phyloP scores from a whole-genome alignment of 2,329 filamentous ascomycete genomes.

The Emmonsia crescens region DNA sequence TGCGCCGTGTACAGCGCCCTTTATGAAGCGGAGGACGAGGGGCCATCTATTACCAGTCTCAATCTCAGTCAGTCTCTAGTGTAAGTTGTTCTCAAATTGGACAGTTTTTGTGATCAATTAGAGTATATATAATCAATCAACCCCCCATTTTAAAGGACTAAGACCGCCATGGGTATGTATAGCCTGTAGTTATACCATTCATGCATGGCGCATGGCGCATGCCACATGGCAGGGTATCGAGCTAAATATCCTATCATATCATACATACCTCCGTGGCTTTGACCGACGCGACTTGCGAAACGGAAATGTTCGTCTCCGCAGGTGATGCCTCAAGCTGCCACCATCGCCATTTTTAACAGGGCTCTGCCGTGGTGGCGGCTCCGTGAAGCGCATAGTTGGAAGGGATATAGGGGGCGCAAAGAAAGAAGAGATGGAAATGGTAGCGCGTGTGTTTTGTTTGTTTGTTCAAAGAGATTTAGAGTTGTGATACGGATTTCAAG shows the following conservation, averaged over 20 bases:
- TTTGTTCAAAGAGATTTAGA: neutral
- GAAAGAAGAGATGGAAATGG: neutral
- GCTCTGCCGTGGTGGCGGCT: neutral
- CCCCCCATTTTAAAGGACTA: no score
- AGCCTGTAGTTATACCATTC: neutral
- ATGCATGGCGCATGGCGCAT: neutral
- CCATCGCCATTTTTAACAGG: neutral
- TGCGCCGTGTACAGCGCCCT: slow-evolving; percentile 51
- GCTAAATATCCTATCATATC: slow-evolving; percentile 1
- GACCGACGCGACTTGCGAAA: slow-evolving; percentile 15
- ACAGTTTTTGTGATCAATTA: neutral
- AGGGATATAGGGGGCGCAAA: neutral
- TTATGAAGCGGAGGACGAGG: slow-evolving; percentile 53
- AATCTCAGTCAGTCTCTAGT: neutral
- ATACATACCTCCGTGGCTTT: slow-evolving; percentile 19
- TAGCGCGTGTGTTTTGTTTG: neutral
- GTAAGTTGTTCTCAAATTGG: neutral
- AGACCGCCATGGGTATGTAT: no score
- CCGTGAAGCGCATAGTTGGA: slow-evolving; percentile 1
- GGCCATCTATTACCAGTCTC: slow-evolving; percentile 40
- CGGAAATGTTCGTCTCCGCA: slow-evolving; percentile 12
- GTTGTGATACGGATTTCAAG: neutral
- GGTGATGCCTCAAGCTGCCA: slow-evolving; percentile 6
- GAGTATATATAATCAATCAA: neutral
- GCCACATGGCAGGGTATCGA: neutral